Evolutionary conservation across 2,329 filamentous ascomycete genomes (phyloP).

Genomic region (Calonectria crousiana): DNA sequence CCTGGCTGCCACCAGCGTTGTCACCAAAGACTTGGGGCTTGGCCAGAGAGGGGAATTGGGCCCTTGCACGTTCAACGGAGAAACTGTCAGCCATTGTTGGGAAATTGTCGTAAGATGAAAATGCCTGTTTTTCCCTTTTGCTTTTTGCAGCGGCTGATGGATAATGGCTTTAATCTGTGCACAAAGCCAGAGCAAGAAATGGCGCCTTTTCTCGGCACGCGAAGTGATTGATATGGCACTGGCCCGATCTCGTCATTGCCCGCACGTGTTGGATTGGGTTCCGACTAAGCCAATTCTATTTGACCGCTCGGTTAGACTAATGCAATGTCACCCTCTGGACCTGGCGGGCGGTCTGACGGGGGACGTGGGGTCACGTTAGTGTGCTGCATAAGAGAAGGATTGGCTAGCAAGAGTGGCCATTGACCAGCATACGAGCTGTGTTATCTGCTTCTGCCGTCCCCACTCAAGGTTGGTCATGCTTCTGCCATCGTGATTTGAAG

Average conservation of each 20-base stretch:
- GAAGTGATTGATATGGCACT: neutral
- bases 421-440: neutral
- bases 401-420: neutral
- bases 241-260: neutral
- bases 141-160: neutral
- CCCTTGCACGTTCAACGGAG: constrained; percentile 45
- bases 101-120: neutral
- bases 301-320: constrained; percentile 1
- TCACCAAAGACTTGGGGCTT: constrained; percentile 80
- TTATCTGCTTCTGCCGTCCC: neutral
- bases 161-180: neutral
- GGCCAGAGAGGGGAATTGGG: constrained; percentile 76
- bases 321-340: constrained; percentile 6
- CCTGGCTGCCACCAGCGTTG: constrained; percentile 83
- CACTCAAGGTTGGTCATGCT: neutral
- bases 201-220: neutral
- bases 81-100: neutral
- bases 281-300: neutral
- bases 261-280: neutral
- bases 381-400: neutral
- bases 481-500: neutral
- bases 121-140: neutral
- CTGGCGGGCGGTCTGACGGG: constrained; percentile 1
- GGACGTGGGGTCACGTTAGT: neutral
- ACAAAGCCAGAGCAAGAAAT: neutral